Base-by-base conservation (phyloP, 768 basidiomycete species). In the Amanita polypyramis region DNA sequence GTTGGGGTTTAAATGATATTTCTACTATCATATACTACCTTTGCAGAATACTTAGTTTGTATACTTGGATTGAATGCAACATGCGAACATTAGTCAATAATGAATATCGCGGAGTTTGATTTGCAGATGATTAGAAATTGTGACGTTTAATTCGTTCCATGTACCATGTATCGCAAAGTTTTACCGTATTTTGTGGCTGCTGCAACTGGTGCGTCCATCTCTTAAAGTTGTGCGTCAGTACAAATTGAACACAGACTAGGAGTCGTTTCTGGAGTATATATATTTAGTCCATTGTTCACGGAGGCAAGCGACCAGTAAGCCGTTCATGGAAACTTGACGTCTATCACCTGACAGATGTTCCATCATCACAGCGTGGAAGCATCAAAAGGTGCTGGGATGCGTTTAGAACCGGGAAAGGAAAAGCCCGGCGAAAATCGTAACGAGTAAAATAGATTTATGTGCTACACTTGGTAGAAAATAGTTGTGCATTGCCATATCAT, bases 221-320 rank as follows among this genome's bases (percentile, higher is more conserved):
- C 35, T 32, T 41, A 19, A 27, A 27, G 20, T 34, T 3, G 43
- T 32, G 23, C 17, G 39, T 50, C 37, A n/a, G 21, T 14, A 42
- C 23, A 44, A 47, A 11, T 47, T 30, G 10, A 19, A 39, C 35
- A 43, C 38, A 15, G 50, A 43, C 11, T 52, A 84, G 82, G 82
- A 25, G 60, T 81, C 43, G 54, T 70, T 21, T 82, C 82, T 10
- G 82, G 82, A 7, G 58, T 81, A 17, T 83, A 84, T 58, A 77
- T 83, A 45, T 84, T 84, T 64, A 72, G 74, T 55, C 81, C 81
- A 4, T 54, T 72, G 50, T 55, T 73, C 15, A 43, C 58, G 32
- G 50, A 62, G 35, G 56, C 59, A 27, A 43, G 30, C 32, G 52
- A 27, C 17, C 43, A 34, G 58, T 60, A 52, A 34, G 43, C 14